Percentiles rank a stretch among this genome's conserved stretches.
These are phyloP conservation scores for Kalmanozyma brasiliensis DNA, from an alignment of 1,284 basidiomycete genomes.

Conservation along the genomic window DNA sequence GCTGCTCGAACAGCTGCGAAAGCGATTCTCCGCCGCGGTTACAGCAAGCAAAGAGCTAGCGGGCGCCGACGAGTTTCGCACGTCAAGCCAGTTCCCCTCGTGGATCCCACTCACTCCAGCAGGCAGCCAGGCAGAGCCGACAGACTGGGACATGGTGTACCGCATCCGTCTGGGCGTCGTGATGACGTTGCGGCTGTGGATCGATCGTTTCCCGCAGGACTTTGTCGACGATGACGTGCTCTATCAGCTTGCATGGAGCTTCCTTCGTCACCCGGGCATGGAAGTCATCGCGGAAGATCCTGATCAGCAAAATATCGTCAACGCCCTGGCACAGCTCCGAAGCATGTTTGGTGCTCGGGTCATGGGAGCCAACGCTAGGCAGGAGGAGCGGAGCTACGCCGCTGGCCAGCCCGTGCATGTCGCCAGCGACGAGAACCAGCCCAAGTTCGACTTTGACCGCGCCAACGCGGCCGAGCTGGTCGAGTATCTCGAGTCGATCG, in stretches of 20 bases:
- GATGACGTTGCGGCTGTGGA: conserved; percentile 54
- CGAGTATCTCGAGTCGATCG: conserved; percentile 62
- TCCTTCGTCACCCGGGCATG: conserved; percentile 44
- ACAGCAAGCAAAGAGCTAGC: conserved; percentile 62
- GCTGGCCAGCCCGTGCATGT: conserved; percentile 24
- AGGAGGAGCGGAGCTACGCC: conserved; percentile 37
- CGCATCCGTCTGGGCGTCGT: conserved; percentile 59
- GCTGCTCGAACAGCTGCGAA: conserved; percentile 60
- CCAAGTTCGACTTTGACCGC: conserved; percentile 55
- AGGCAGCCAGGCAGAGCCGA: conserved; percentile 47
- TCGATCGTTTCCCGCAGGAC: conserved; percentile 60
- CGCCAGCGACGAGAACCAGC: conserved; percentile 8
- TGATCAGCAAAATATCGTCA: conserved; percentile 47
- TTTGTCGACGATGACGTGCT: conserved; percentile 61
- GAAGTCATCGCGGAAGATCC: conserved; percentile 39
- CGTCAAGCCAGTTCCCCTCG: conserved; percentile 60
- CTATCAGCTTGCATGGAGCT: conserved; percentile 48
- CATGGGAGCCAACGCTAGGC: conserved; percentile 52
- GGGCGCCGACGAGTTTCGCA: conserved; percentile 43
- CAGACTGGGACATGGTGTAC: conserved; percentile 59
- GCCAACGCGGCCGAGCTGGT: conserved; percentile 50
- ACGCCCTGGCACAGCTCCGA: conserved; percentile 43
- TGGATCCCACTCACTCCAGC: conserved; percentile 52
- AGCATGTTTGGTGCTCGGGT: conserved; percentile 38
- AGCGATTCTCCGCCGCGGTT: conserved; percentile 60